A percentile compares a stretch with the other conserved stretches of the same genome.
Conservation (phyloP, 2,329 filamentous ascomycete genomes). For the Sporothrix globosa region DNA sequence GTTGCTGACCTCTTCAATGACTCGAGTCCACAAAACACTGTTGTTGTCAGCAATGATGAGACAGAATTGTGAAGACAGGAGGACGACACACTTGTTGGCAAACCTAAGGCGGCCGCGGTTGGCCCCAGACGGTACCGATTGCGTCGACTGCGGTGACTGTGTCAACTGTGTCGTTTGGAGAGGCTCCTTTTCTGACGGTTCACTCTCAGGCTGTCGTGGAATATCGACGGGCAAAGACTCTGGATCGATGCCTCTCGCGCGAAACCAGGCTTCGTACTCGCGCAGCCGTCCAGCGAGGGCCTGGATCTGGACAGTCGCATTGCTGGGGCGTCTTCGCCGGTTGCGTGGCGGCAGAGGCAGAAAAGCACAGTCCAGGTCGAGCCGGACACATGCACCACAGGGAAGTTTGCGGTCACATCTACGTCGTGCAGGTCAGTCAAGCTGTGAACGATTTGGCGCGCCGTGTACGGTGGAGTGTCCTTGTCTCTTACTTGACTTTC, state of each 20-base stretch:
- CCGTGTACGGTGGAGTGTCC: too few species aligned
- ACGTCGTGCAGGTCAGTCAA: background rate
- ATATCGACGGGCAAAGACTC: background rate
- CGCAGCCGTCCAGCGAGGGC: background rate
- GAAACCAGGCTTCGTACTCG: slow-evolving; percentile 12
- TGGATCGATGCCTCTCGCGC: background rate
- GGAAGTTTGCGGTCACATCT: slow-evolving; percentile 13
- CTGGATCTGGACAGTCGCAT: background rate
- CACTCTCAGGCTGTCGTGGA: background rate
- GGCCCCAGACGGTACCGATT: background rate
- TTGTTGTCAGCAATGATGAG: background rate
- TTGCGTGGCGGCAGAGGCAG: background rate
- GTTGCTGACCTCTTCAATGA: background rate
- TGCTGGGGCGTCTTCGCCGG: background rate
- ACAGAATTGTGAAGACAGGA: background rate
- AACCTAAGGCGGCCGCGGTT: background rate
- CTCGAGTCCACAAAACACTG: slow-evolving; percentile 18
- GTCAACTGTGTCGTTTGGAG: background rate
- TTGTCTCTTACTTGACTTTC: slow-evolving; percentile 8
- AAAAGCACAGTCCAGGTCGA: background rate
- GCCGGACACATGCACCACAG: slow-evolving; percentile 2
- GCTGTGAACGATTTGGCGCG: too few species aligned
- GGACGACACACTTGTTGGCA: slow-evolving; percentile 9
- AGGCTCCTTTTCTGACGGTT: background rate
- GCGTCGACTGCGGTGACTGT: background rate